These are phyloP conservation scores for Arctostaphylos glauca DNA, from an alignment of 148 eudicot genomes.

Conservation along the genomic window DNA sequence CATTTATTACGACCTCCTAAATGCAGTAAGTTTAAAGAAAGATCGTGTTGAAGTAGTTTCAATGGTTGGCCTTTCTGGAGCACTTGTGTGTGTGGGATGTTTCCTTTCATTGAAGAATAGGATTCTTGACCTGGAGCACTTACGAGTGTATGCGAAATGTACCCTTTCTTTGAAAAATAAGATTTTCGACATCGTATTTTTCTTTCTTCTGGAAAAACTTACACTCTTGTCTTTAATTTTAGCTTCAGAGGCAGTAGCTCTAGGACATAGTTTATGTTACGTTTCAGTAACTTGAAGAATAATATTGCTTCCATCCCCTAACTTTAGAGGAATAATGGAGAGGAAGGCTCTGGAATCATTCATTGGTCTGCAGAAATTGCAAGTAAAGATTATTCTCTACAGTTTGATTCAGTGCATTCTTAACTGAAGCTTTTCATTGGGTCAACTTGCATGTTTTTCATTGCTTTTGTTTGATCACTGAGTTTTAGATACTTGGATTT, in stretches of 20 bases:
- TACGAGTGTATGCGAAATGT: constrained; percentile 68
- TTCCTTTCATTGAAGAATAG: no score
- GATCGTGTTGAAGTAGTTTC: constrained; percentile 66
- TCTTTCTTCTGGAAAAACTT: not conserved
- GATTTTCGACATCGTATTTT: not conserved
- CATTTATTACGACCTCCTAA: not conserved
- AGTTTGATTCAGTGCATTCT: not conserved
- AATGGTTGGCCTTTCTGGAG: constrained; percentile 78
- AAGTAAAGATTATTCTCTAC: constrained; percentile 27
- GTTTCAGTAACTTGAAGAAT: not conserved
- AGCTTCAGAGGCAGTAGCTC: not conserved
- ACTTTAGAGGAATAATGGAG: constrained; percentile 63
- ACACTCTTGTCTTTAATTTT: not conserved
- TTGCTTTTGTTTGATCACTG: not conserved
- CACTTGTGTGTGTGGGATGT: no score
- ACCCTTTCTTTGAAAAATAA: constrained; percentile 40
- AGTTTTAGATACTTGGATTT: not conserved
- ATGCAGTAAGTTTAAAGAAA: constrained; percentile 74
- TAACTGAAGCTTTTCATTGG: not conserved
- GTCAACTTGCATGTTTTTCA: not conserved
- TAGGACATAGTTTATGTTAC: not conserved
- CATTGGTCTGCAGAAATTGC: constrained; percentile 69
- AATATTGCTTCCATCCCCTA: constrained; percentile 27
- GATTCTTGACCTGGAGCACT: constrained; percentile 21
- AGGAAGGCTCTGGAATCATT: constrained; percentile 52